Percentiles rank a stretch among this genome's conserved stretches.
These are phyloP conservation scores for Irpex lacteus DNA, from an alignment of 1,284 basidiomycete genomes.

Conservation along the genomic window DNA sequence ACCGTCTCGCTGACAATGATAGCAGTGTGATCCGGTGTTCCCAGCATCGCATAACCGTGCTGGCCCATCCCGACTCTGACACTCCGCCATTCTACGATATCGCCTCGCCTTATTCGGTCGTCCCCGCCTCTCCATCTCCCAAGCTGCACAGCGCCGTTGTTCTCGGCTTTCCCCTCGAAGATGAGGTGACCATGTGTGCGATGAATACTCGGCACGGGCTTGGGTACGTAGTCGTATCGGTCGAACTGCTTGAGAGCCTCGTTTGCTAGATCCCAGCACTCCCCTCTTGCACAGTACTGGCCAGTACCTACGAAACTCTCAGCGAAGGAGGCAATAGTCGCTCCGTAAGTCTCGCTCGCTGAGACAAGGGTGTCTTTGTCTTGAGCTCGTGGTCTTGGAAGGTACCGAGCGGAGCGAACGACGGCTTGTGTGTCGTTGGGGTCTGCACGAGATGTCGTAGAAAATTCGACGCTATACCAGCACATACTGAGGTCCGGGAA, in stretches of 20 bases:
- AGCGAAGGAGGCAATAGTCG: conserved; percentile 46
- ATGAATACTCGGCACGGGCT: conserved; percentile 45
- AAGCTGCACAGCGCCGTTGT: conserved; percentile 26
- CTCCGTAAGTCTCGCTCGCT: conserved; percentile 48
- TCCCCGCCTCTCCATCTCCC: conserved; percentile 56
- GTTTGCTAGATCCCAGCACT: conserved; percentile 59
- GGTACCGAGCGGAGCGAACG: conserved; percentile 36
- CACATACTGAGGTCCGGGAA: conserved; percentile 49
- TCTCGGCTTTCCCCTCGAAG: conserved; percentile 40
- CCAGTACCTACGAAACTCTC: conserved; percentile 43
- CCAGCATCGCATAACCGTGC: conserved; percentile 24
- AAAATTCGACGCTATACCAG: conserved; percentile 43
- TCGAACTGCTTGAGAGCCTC: conserved; percentile 47
- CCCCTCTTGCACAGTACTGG: conserved; percentile 46
- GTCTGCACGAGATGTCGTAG: conserved; percentile 25
- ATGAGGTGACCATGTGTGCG: conserved; percentile 57
- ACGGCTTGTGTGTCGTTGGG: conserved; percentile 31
- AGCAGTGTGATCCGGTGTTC: conserved; percentile 36
- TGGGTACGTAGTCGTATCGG: conserved; percentile 40
- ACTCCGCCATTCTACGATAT: conserved; percentile 53
- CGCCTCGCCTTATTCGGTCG: conserved; percentile 48
- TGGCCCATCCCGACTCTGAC: conserved; percentile 33
- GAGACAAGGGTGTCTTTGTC: conserved; percentile 32
- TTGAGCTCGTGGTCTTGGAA: conserved; percentile 37
- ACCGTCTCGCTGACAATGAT: conserved; percentile 31